Evolutionary conservation across 1,284 basidiomycete species (phyloP).

Genomic region (Albatrellus sp.): DNA sequence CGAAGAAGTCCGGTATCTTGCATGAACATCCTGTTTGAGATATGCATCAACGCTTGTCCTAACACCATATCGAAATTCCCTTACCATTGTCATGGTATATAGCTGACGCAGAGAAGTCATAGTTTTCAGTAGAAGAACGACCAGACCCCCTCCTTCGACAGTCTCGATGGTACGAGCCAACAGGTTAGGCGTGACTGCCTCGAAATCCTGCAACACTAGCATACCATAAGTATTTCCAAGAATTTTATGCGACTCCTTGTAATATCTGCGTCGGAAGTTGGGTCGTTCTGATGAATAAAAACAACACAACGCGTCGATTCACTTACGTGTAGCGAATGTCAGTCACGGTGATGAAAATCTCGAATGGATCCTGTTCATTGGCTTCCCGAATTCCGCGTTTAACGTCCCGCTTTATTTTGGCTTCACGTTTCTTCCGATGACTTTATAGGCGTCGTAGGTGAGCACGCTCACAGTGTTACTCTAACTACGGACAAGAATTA

Average conservation of each 20-base stretch:
- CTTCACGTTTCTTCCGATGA: slow-evolving; percentile 94
- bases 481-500: neutral
- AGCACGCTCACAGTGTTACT: neutral
- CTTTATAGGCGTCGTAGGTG: slow-evolving; percentile 26
- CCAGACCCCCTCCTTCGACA: slow-evolving; percentile 91
- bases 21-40: slow-evolving; percentile 72
- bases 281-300: neutral
- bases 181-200: slow-evolving; percentile 95
- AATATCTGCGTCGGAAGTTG: slow-evolving; percentile 36
- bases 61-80: slow-evolving; percentile 14
- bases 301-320: neutral
- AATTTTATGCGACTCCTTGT: slow-evolving; percentile 93
- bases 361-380: slow-evolving; percentile 94
- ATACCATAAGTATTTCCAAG: slow-evolving; percentile 98
- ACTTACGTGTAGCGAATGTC: slow-evolving; percentile 93
- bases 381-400: slow-evolving; percentile 90
- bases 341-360: slow-evolving; percentile 97
- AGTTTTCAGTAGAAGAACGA: slow-evolving; percentile 87
- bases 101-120: slow-evolving; percentile 92
- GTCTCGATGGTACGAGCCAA: slow-evolving; percentile 97
- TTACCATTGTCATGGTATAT: slow-evolving; percentile 93
- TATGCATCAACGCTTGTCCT: neutral
- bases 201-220: slow-evolving; percentile 96
- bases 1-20: slow-evolving; percentile 84
- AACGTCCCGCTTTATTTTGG: slow-evolving; percentile 89